Conservation (phyloP, 2,329 filamentous ascomycete species). For the Pezicula rhizophila region DNA sequence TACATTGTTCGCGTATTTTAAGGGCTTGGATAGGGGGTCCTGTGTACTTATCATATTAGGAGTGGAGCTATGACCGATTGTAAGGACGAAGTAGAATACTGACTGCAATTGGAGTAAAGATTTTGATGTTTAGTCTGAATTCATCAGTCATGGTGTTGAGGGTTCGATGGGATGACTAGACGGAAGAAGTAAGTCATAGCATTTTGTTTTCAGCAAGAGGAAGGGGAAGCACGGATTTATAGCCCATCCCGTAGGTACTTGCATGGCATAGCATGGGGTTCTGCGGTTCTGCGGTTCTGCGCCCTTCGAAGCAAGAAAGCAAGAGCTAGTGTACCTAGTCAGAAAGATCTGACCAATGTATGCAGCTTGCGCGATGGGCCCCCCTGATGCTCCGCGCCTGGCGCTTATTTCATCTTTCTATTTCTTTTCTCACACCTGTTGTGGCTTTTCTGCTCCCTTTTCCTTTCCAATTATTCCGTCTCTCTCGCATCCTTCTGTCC, state of each 20-base stretch:
- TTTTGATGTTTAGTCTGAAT: conserved; percentile 14
- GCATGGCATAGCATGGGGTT: no score
- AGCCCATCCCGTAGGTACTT: no score
- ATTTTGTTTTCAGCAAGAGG: no score
- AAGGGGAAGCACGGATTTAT: no score
- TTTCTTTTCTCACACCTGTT: neutral
- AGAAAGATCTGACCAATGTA: no score
- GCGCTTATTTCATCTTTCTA: neutral
- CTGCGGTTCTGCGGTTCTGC: no score
- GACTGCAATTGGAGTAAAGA: conserved; percentile 19
- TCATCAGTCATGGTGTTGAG: no score
- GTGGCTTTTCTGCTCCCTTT: conserved; percentile 1
- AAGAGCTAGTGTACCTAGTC: no score
- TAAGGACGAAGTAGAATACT: conserved; percentile 12
- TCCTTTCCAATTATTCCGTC: neutral
- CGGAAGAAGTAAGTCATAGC: no score
- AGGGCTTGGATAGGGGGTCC: conserved; percentile 19
- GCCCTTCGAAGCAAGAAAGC: no score
- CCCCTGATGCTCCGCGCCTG: neutral
- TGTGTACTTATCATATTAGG: conserved; percentile 26
- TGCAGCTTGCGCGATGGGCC: neutral
- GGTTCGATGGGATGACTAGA: no score
- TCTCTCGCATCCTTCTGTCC: neutral
- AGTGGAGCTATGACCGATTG: conserved; percentile 8
- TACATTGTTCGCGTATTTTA: conserved; percentile 4